Conservation (phyloP, 768 basidiomycete genomes). For the Mycena metata region DNA sequence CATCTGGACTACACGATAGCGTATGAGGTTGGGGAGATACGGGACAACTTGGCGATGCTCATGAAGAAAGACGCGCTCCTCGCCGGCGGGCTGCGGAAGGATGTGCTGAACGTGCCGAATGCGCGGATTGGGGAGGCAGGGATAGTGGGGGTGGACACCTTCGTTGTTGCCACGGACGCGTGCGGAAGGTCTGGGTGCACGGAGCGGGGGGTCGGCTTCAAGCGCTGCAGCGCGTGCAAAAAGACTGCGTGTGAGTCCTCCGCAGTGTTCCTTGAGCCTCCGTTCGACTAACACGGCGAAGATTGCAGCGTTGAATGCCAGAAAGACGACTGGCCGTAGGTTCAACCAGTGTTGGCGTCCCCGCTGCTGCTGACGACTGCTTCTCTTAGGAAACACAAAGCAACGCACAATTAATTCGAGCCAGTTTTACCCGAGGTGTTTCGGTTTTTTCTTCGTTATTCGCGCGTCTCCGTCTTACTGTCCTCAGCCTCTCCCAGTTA, state of each 20-base stretch:
- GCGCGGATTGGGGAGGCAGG: slow-evolving; percentile 40
- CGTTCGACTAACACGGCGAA: slow-evolving; percentile 31
- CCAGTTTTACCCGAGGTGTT: no score
- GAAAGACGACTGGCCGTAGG: slow-evolving; percentile 46
- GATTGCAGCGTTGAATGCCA: slow-evolving; percentile 47
- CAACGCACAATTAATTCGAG: no score
- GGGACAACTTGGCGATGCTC: slow-evolving; percentile 43
- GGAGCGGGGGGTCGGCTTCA: slow-evolving; percentile 44
- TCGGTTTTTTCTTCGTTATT: no score
- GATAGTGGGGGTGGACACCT: slow-evolving; percentile 20
- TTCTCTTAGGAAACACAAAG: no score
- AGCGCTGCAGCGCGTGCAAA: slow-evolving; percentile 45
- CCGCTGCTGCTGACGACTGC: no score
- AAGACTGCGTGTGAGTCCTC: slow-evolving; percentile 44
- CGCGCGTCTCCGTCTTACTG: no score
- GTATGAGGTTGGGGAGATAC: slow-evolving; percentile 37
- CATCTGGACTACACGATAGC: slow-evolving; percentile 42
- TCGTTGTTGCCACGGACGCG: slow-evolving; percentile 47
- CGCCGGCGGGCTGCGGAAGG: slow-evolving; percentile 39
- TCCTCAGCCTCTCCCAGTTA: no score
- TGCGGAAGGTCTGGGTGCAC: slow-evolving; percentile 44
- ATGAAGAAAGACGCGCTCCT: slow-evolving; percentile 41
- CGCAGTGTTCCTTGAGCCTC: background rate
- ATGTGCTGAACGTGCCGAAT: slow-evolving; percentile 40
- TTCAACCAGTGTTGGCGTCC: no score